Conservation (phyloP, 1,284 basidiomycete genomes). For the Baeospora myosura region DNA sequence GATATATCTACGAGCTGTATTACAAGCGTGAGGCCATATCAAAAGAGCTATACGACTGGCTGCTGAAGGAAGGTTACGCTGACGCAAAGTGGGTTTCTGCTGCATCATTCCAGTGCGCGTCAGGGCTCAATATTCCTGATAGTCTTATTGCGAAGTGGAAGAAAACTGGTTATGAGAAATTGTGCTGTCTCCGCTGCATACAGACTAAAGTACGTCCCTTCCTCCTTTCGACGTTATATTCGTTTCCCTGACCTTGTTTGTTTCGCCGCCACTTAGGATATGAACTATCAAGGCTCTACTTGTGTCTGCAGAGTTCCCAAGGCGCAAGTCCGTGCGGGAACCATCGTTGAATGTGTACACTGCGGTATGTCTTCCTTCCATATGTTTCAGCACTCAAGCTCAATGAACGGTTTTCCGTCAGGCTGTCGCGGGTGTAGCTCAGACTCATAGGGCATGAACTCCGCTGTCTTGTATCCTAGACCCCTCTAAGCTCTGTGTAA, state of each 20-base stretch:
- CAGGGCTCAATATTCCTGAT: constrained; percentile 2
- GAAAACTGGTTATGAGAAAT: constrained; percentile 95
- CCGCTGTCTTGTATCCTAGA: no score
- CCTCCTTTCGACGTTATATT: constrained; percentile 6
- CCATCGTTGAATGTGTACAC: constrained; percentile 94
- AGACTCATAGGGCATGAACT: no score
- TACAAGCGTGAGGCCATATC: constrained; percentile 97
- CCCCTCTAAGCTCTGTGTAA: no score
- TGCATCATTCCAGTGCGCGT: constrained; percentile 3
- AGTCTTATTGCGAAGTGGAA: constrained; percentile 99
- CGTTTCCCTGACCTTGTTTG: constrained; percentile 3
- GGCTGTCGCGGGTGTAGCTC: constrained; percentile 80
- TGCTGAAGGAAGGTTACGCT: constrained; percentile 95
- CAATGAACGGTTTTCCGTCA: constrained; percentile 21
- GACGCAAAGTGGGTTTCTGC: constrained; percentile 80
- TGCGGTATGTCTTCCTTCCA: constrained; percentile 64
- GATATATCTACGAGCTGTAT: constrained; percentile 98
- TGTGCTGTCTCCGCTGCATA: constrained; percentile 96
- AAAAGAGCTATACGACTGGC: constrained; percentile 94
- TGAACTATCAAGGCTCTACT: constrained; percentile 99
- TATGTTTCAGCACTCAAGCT: neutral
- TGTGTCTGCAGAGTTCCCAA: constrained; percentile 98
- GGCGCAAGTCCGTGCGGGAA: constrained; percentile 83
- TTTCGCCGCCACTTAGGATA: no score
- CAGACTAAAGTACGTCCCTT: constrained; percentile 66